Percentiles rank a stretch among this genome's conserved stretches.
Evolutionary conservation across 2,329 filamentous ascomycete species (phyloP).

Genomic region (Microascus cirrosus): DNA sequence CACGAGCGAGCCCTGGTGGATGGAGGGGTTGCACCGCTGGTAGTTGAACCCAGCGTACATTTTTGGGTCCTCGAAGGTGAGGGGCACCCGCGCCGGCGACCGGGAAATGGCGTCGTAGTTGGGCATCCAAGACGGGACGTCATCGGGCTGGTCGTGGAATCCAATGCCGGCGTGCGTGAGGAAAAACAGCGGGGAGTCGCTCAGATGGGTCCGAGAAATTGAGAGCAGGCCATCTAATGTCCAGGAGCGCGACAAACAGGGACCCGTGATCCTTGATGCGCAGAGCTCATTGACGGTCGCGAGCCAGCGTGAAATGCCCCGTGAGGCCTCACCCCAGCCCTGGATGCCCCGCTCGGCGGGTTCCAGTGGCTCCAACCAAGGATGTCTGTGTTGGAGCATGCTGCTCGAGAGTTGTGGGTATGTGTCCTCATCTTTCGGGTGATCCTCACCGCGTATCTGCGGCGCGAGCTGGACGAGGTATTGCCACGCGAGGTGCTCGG

Average conservation of each 20-base stretch:
- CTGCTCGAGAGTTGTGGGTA: neutral
- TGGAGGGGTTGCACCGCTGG: neutral
- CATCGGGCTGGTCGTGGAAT: neutral
- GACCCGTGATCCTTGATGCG: neutral
- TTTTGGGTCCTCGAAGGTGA: neutral
- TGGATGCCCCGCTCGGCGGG: neutral
- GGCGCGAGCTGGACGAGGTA: neutral
- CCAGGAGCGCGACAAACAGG: neutral
- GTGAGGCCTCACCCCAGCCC: neutral
- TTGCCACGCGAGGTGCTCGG: neutral
- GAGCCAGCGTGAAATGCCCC: neutral
- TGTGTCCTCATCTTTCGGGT: neutral
- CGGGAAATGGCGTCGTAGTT: neutral
- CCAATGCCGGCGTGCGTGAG: neutral
- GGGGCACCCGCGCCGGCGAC: neutral
- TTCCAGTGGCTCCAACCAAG: neutral
- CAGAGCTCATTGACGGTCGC: neutral
- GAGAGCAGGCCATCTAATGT: neutral
- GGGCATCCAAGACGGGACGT: neutral
- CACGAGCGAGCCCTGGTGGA: neutral
- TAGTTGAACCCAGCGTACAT: neutral
- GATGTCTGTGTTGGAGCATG: neutral
- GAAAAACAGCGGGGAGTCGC: neutral
- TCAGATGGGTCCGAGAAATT: neutral
- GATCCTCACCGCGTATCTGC: neutral